These are phyloP conservation scores for Bondarzewia mesenterica DNA, from an alignment of 1,284 basidiomycete species.

Conservation along the genomic window DNA sequence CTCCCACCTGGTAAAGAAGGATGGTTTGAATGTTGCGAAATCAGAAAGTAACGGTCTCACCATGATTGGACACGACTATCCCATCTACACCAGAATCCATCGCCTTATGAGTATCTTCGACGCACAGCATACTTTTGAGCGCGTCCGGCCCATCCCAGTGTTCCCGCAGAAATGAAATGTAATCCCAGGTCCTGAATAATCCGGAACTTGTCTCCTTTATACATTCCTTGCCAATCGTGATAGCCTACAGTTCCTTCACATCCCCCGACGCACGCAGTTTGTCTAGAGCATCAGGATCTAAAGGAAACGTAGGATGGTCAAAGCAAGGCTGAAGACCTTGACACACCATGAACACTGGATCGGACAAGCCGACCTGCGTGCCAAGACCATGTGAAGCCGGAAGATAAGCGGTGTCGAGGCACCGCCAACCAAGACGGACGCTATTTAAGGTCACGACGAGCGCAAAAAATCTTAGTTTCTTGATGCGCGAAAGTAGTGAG, in stretches of 20 bases:
- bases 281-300: conserved; percentile 39
- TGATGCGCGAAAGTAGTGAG: conserved; percentile 58
- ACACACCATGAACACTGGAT: conserved; percentile 71
- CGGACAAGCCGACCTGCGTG: conserved; percentile 48
- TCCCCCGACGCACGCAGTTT: conserved; percentile 36
- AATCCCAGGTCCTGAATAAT: conserved; percentile 53
- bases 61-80: conserved; percentile 79
- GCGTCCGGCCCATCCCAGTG: conserved; percentile 66
- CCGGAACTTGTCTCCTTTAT: conserved; percentile 51
- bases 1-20: conserved; percentile 49
- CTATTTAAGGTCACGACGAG: conserved; percentile 68
- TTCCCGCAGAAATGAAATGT: conserved; percentile 51
- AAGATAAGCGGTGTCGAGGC: conserved; percentile 47
- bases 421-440: conserved; percentile 60
- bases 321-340: conserved; percentile 29
- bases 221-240: conserved; percentile 45
- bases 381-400: conserved; percentile 61
- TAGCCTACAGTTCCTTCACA: conserved; percentile 27
- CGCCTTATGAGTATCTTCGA: conserved; percentile 63
- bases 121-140: conserved; percentile 63
- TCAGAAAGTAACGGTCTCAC: no score
- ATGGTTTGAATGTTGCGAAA: no score
- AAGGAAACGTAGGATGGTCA: conserved; percentile 46
- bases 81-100: conserved; percentile 60
- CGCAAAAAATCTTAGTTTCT: conserved; percentile 53